Conservation (phyloP, 352 stramenopile species). For the Pythium aphanidermatum region DNA sequence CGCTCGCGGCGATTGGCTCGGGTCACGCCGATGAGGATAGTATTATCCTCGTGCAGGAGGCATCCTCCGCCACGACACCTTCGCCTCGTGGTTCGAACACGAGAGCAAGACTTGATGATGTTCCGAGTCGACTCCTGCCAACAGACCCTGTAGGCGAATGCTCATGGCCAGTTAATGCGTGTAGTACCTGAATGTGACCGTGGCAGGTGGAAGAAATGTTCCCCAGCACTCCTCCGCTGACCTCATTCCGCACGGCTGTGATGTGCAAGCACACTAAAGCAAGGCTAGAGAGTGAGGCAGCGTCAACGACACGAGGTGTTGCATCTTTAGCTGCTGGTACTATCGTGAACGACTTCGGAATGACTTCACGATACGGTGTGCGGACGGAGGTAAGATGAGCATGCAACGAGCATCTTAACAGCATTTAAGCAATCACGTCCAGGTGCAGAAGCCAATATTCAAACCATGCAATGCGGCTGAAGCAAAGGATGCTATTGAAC, state of each 20-base stretch:
- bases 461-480: slow-evolving; percentile 38
- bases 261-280: slow-evolving; percentile 67
- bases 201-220: slow-evolving; percentile 61
- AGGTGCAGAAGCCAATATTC: slow-evolving; percentile 30
- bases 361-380: slow-evolving; percentile 1
- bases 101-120: slow-evolving; percentile 25
- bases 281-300: slow-evolving; percentile 17
- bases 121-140: slow-evolving; percentile 44
- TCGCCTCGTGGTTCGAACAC: background rate
- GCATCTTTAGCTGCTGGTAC: too few species aligned
- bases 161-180: too few species aligned
- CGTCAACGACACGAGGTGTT: too few species aligned
- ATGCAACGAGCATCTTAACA: background rate
- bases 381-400: background rate
- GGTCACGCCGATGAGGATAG: slow-evolving; percentile 41
- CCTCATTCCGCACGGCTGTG: slow-evolving; percentile 46
- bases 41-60: slow-evolving; percentile 65
- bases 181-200: too few species aligned
- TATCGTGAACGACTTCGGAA: too few species aligned
- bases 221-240: slow-evolving; percentile 40
- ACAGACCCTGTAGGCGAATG: slow-evolving; percentile 45
- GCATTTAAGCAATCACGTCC: background rate
- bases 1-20: slow-evolving; percentile 43
- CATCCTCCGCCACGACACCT: background rate
- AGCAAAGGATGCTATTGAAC: slow-evolving; percentile 51